These are phyloP conservation scores for Ligustrum vulgare DNA, from an alignment of 257 asterid genomes.

Conservation along the genomic window DNA sequence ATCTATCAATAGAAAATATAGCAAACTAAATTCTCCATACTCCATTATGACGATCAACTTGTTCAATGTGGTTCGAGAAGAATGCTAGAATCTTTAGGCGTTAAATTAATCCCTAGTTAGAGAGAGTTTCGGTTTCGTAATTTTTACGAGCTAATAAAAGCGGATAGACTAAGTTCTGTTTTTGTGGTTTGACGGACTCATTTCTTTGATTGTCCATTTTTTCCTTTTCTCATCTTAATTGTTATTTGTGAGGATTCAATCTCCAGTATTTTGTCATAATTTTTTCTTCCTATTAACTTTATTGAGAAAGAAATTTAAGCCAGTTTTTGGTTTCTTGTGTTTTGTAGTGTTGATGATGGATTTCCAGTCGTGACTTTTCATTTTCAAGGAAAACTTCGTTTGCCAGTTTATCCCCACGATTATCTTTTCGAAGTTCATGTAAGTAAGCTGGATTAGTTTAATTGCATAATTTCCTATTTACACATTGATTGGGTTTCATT, in stretches of 20 bases:
- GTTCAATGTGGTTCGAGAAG: neutral
- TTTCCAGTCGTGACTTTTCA: constrained; percentile 83
- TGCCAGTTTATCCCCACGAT: constrained; percentile 79
- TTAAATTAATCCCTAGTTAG: neutral
- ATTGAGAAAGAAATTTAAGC: neutral
- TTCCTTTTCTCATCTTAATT: neutral
- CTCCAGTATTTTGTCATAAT: neutral
- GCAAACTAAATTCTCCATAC: too few species aligned
- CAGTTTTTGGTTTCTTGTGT: constrained; percentile 18
- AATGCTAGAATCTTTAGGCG: neutral
- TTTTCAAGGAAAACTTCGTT: constrained; percentile 55
- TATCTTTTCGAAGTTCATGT: constrained; percentile 68
- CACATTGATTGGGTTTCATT: neutral
- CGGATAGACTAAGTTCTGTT: neutral
- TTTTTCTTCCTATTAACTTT: neutral
- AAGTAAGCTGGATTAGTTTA: constrained; percentile 36
- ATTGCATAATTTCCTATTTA: constrained; percentile 12
- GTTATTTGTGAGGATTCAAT: neutral
- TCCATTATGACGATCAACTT: neutral
- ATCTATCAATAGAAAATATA: too few species aligned
- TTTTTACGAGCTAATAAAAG: neutral
- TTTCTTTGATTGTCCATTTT: neutral
- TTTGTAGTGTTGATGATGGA: constrained; percentile 80
- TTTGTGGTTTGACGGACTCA: neutral
- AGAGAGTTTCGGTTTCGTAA: neutral